Conservation (phyloP, 345 rosid species). For the Populus davidiana region DNA sequence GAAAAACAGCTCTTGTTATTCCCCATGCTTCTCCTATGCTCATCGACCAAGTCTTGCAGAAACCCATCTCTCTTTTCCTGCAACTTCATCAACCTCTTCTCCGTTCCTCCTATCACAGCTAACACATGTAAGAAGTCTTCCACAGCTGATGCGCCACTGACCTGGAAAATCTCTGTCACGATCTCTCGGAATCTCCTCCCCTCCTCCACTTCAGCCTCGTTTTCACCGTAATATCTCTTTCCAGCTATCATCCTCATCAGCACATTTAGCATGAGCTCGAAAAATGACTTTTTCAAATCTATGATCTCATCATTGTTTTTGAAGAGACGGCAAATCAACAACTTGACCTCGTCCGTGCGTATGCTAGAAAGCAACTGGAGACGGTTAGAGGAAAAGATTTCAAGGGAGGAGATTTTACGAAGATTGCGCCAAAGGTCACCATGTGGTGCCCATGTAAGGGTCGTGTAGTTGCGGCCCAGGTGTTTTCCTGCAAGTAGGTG, state of each 20-base stretch:
- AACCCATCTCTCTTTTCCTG: slow-evolving; percentile 21
- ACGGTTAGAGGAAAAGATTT: slow-evolving; percentile 27
- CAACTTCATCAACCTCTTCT: slow-evolving; percentile 5
- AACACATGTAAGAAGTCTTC: slow-evolving; percentile 26
- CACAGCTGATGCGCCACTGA: slow-evolving; percentile 17
- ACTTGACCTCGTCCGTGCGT: slow-evolving; percentile 25
- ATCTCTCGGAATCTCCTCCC: slow-evolving; percentile 23
- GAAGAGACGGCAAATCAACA: background rate
- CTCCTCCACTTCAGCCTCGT: slow-evolving; percentile 3
- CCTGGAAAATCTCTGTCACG: slow-evolving; percentile 12
- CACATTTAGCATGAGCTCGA: slow-evolving; percentile 29
- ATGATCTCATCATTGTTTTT: background rate
- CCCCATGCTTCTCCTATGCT: slow-evolving; percentile 11
- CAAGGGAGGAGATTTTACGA: slow-evolving; percentile 15
- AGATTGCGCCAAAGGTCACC: slow-evolving; percentile 11
- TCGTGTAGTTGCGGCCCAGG: background rate
- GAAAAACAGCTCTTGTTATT: background rate
- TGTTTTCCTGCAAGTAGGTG: background rate
- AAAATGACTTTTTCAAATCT: slow-evolving; percentile 22
- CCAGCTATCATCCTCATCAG: slow-evolving; percentile 41
- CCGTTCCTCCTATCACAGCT: slow-evolving; percentile 5
- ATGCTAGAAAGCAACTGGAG: slow-evolving; percentile 15
- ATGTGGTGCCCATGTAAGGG: slow-evolving; percentile 25
- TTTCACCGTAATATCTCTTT: slow-evolving; percentile 24
- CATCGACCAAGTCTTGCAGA: slow-evolving; percentile 26